Evolutionary conservation across 2,329 filamentous ascomycete species (phyloP).

Genomic region (Fusarium brevicatenulatum): DNA sequence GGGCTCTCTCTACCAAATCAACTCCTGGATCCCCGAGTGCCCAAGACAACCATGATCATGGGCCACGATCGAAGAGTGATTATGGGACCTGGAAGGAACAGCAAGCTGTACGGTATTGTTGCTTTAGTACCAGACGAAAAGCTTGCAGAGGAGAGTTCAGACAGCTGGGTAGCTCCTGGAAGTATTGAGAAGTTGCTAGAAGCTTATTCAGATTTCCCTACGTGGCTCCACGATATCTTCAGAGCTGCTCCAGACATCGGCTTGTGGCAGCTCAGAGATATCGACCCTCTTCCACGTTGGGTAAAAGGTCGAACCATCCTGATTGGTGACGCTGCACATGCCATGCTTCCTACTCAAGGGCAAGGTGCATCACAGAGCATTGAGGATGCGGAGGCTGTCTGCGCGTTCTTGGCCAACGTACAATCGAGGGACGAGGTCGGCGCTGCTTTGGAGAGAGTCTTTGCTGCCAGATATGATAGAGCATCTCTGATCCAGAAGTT

Average conservation of each 20-base stretch:
- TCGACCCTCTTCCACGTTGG: conserved; percentile 10
- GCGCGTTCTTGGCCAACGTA: background rate
- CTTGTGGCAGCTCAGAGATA: conserved; percentile 17
- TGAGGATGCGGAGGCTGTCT: conserved; percentile 9
- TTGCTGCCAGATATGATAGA: conserved; percentile 21
- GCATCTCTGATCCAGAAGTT: conserved; percentile 35
- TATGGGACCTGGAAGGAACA: conserved; percentile 33
- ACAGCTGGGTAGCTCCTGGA: conserved; percentile 37
- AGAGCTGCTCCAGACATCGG: background rate
- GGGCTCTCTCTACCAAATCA: conserved; percentile 12
- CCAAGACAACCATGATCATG: conserved; percentile 37
- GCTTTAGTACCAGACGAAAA: conserved; percentile 35
- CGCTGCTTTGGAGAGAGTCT: background rate
- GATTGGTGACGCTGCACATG: conserved; percentile 12
- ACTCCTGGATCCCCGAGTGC: conserved; percentile 12
- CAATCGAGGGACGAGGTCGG: background rate
- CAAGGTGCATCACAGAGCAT: conserved; percentile 19
- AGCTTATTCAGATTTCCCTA: conserved; percentile 25
- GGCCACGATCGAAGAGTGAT: conserved; percentile 37
- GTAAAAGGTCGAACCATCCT: conserved; percentile 12
- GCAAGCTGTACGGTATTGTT: conserved; percentile 35
- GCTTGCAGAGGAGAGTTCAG: conserved; percentile 26
- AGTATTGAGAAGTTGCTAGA: conserved; percentile 32
- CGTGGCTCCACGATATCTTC: conserved; percentile 14
- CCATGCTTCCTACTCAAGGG: conserved; percentile 14